These are phyloP conservation scores for Hydrangea macrophylla DNA, from an alignment of 148 eudicot genomes.

Conservation along the genomic window DNA sequence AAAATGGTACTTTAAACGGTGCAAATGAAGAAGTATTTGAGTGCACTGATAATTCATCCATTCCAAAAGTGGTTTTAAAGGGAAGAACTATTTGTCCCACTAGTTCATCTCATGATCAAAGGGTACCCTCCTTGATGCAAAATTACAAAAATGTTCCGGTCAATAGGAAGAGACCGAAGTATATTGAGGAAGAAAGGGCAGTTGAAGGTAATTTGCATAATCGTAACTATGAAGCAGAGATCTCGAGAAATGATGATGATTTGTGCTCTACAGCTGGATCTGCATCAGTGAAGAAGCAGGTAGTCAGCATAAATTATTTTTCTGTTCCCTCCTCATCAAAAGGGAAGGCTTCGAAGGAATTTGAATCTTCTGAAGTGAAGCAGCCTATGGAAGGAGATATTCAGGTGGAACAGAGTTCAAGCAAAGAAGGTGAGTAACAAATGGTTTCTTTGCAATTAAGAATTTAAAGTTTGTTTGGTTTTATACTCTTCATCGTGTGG, in stretches of 20 bases:
- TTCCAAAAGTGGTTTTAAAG: conserved; percentile 43
- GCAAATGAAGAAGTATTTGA: conserved; percentile 62
- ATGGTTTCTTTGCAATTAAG: background rate
- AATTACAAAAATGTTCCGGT: conserved; percentile 25
- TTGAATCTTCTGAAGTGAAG: conserved; percentile 45
- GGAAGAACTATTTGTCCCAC: conserved; percentile 38
- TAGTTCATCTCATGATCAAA: conserved; percentile 76
- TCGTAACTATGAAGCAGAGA: conserved; percentile 25
- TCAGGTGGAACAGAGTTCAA: conserved; percentile 31
- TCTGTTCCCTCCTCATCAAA: conserved; percentile 46
- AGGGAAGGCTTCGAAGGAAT: conserved; percentile 18
- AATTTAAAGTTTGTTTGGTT: background rate
- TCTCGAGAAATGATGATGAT: conserved; percentile 51
- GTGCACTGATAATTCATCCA: conserved; percentile 17
- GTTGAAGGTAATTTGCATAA: conserved; percentile 21
- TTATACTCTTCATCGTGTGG: no score
- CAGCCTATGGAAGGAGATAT: conserved; percentile 32
- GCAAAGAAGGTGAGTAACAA: conserved; percentile 27
- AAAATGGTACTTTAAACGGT: conserved; percentile 34
- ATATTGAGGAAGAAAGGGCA: conserved; percentile 29
- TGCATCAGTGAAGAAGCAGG: conserved; percentile 56
- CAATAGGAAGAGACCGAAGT: conserved; percentile 54
- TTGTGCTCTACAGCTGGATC: conserved; percentile 86
- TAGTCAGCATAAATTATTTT: conserved; percentile 44
- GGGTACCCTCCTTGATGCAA: conserved; percentile 69